Percentiles rank a stretch among this genome's conserved stretches.
These are phyloP conservation scores for Collybia sordida DNA, from an alignment of 768 basidiomycete genomes.

Conservation along the genomic window DNA sequence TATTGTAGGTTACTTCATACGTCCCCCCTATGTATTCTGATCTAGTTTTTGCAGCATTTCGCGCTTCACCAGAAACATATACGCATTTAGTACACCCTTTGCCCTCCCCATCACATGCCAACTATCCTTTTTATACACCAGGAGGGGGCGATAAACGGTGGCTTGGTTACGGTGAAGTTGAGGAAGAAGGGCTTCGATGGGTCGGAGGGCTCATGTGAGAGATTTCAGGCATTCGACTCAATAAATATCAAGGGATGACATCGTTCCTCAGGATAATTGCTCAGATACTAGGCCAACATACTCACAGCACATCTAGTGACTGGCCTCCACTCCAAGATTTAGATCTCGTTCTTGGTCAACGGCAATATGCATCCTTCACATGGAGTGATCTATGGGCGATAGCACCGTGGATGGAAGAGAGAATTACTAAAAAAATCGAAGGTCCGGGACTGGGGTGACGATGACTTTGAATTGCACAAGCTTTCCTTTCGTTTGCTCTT, in stretches of 20 bases:
- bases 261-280: constrained; percentile 51
- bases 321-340: constrained; percentile 41
- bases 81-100: constrained; percentile 52
- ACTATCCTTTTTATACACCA: constrained; percentile 74
- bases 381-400: constrained; percentile 70
- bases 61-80: constrained; percentile 31
- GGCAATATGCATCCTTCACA: constrained; percentile 68
- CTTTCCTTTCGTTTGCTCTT: not conserved
- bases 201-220: constrained; percentile 64
- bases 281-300: constrained; percentile 51
- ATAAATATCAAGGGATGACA: not conserved
- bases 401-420: constrained; percentile 78
- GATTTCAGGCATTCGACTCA: not conserved
- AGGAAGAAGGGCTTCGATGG: constrained; percentile 68
- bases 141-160: constrained; percentile 70
- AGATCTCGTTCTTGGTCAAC: constrained; percentile 47
- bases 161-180: constrained; percentile 47
- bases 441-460: constrained; percentile 65
- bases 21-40: constrained; percentile 3
- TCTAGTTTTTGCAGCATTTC: constrained; percentile 27
- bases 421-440: constrained; percentile 60
- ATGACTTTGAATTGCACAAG: constrained; percentile 25
- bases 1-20: constrained; percentile 24
- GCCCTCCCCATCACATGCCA: constrained; percentile 52
- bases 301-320: constrained; percentile 33